These are phyloP conservation scores for Myriosclerotinia duriaeana DNA, from an alignment of 2,329 filamentous ascomycete species.

Conservation along the genomic window DNA sequence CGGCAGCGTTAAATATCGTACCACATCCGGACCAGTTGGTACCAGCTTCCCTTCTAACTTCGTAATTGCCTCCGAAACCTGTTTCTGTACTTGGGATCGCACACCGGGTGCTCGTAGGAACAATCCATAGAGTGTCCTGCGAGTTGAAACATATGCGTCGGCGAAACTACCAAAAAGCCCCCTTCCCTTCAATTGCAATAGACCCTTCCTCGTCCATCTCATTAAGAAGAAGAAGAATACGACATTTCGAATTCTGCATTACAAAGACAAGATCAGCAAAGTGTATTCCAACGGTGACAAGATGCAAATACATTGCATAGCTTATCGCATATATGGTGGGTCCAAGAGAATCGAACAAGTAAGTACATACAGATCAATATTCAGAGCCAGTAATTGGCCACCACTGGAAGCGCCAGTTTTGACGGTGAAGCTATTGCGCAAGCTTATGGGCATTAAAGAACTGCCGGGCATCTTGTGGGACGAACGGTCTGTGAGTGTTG, in stretches of 20 bases:
- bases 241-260: constrained; percentile 74
- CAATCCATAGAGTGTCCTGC: constrained; percentile 75
- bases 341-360: constrained; percentile 13
- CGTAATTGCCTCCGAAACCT: constrained; percentile 74
- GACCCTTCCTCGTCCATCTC: constrained; percentile 75
- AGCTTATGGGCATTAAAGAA: constrained; percentile 68
- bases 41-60: constrained; percentile 86
- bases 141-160: constrained; percentile 70
- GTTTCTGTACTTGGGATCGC: constrained; percentile 77
- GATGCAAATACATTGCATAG: constrained; percentile 17
- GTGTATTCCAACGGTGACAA: background rate
- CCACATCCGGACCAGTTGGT: constrained; percentile 66
- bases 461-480: constrained; percentile 58
- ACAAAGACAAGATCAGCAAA: background rate
- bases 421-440: constrained; percentile 65
- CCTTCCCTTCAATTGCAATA: constrained; percentile 85
- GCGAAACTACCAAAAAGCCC: constrained; percentile 76
- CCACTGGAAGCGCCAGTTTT: constrained; percentile 54
- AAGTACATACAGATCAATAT: constrained; percentile 64
- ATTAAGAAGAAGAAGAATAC: constrained; percentile 87
- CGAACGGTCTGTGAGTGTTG: constrained; percentile 10
- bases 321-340: constrained; percentile 13
- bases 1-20: constrained; percentile 73
- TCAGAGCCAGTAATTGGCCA: constrained; percentile 59
- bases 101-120: constrained; percentile 87